Percentiles rank a stretch among this genome's conserved stretches.
Conservation (phyloP, 2,329 filamentous ascomycete genomes). For the Coniochaeta sp. region DNA sequence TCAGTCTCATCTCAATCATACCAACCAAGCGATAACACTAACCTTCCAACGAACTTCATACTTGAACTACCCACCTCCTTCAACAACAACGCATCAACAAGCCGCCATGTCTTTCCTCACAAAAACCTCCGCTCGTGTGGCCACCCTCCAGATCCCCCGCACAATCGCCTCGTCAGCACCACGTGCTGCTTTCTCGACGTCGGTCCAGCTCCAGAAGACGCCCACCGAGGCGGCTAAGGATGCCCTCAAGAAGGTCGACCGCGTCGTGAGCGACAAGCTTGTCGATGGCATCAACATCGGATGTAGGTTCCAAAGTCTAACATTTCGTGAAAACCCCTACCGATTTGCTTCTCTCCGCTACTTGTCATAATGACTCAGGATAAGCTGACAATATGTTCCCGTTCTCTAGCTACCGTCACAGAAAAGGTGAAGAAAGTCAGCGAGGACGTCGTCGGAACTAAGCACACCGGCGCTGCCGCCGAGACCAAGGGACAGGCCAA, state of each 20-base stretch:
- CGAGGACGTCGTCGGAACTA: conserved; percentile 22
- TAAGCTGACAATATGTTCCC: neutral
- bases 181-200: conserved; percentile 42
- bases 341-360: neutral
- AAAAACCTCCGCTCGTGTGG: conserved; percentile 32
- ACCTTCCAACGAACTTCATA: neutral
- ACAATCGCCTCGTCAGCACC: conserved; percentile 25
- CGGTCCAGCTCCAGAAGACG: conserved; percentile 35
- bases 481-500: conserved; percentile 26
- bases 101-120: conserved; percentile 47
- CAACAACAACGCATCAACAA: neutral
- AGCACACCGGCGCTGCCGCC: conserved; percentile 38
- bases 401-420: conserved; percentile 15
- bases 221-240: conserved; percentile 51
- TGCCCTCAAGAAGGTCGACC: conserved; percentile 50
- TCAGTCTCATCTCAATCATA: neutral
- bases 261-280: conserved; percentile 52
- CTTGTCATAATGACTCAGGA: neutral
- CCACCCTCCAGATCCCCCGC: conserved; percentile 27
- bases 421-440: neutral
- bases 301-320: conserved; percentile 40
- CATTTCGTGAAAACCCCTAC: no score
- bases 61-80: neutral
- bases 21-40: neutral
- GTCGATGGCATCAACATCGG: conserved; percentile 54